Percentiles rank a stretch among this genome's conserved stretches.
Evolutionary conservation across 352 stramenopile species (phyloP).

Genomic region (Globisporangium echinulatum): DNA sequence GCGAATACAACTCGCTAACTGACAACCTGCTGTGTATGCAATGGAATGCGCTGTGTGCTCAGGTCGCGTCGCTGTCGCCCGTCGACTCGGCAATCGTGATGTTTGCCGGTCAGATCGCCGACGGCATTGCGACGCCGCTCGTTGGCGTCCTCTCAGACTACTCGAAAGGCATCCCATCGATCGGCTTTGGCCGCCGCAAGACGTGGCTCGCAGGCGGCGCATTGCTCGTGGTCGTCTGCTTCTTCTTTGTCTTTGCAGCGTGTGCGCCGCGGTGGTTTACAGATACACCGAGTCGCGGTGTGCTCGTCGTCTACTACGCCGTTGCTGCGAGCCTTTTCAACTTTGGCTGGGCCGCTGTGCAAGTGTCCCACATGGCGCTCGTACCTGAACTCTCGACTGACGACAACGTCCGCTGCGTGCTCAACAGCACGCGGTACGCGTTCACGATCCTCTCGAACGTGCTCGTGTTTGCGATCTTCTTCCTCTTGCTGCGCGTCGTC

Average conservation of each 20-base stretch:
- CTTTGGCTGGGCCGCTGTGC: constrained; percentile 74
- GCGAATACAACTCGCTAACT: neutral
- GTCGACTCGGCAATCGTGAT: constrained; percentile 81
- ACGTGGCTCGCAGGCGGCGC: constrained; percentile 67
- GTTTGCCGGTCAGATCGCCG: constrained; percentile 81
- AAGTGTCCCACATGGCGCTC: constrained; percentile 86
- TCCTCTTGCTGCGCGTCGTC: constrained; percentile 54
- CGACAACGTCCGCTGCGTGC: constrained; percentile 70
- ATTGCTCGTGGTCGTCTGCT: constrained; percentile 73
- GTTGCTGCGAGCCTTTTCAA: constrained; percentile 78
- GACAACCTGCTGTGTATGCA: neutral
- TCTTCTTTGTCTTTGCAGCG: constrained; percentile 77
- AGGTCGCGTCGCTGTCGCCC: constrained; percentile 50
- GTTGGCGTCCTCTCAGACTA: constrained; percentile 73
- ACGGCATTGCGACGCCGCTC: constrained; percentile 71
- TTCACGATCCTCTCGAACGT: constrained; percentile 88
- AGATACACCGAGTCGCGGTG: constrained; percentile 36
- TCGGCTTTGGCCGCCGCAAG: constrained; percentile 69
- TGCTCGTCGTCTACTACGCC: constrained; percentile 75
- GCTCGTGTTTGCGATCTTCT: constrained; percentile 75
- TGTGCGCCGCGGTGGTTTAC: constrained; percentile 60
- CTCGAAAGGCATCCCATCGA: constrained; percentile 49
- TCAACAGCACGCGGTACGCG: constrained; percentile 80
- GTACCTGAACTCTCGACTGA: constrained; percentile 67
- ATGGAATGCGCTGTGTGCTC: neutral